These are phyloP conservation scores for Hirschioporus abietinus DNA, from an alignment of 768 basidiomycete species.

Conservation along the genomic window DNA sequence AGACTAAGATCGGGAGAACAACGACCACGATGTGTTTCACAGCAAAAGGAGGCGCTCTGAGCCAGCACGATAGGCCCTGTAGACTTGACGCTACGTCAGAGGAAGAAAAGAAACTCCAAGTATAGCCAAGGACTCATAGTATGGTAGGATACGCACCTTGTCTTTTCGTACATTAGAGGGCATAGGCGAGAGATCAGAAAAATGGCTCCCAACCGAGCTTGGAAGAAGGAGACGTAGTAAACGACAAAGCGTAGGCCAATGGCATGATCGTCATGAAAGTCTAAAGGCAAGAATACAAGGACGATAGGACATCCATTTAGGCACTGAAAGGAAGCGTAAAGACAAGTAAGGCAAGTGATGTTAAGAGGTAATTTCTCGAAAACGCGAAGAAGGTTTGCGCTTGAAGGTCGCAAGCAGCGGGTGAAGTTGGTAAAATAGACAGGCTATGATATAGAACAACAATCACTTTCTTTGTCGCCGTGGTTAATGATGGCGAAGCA, in stretches of 20 bases:
- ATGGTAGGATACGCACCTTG: not conserved
- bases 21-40: slow-evolving; percentile 4
- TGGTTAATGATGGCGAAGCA: not conserved
- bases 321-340: not conserved
- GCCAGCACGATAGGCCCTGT: not conserved
- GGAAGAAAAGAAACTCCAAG: not conserved
- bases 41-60: not conserved
- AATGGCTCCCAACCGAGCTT: not conserved
- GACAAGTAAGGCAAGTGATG: not conserved
- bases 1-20: not conserved
- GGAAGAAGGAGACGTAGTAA: not conserved
- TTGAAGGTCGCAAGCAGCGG: not conserved
- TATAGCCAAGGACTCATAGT: not conserved
- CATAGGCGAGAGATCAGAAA: not conserved
- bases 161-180: not conserved
- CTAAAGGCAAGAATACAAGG: slow-evolving; percentile 1
- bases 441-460: not conserved
- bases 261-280: not conserved
- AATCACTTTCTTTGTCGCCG: not conserved
- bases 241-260: not conserved
- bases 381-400: slow-evolving; percentile 1
- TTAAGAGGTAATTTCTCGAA: not conserved
- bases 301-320: not conserved
- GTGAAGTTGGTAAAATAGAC: not conserved
- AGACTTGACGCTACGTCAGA: not conserved